phyloP scores from a whole-genome alignment of 495 filamentous ascomycete genomes.

The Daldinia decipiens region DNA sequence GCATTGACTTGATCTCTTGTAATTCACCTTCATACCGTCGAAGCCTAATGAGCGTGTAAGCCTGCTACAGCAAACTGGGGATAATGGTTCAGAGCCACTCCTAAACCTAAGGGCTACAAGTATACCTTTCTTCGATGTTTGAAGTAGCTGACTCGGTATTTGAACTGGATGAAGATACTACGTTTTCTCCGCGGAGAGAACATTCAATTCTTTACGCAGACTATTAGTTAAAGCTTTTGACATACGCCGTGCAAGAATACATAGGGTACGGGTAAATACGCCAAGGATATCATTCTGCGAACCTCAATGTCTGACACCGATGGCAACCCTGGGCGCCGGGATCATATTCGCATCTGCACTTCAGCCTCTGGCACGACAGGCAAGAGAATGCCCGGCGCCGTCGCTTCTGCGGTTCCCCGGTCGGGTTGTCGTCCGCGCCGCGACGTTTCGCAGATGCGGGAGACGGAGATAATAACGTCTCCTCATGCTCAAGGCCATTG shows the following conservation, averaged over 20 bases:
- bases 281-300: slow-evolving; percentile 11
- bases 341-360: slow-evolving; percentile 48
- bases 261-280: neutral
- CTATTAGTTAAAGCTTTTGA: slow-evolving; percentile 8
- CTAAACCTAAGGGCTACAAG: neutral
- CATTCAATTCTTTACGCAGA: slow-evolving; percentile 41
- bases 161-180: slow-evolving; percentile 8
- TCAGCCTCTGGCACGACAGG: slow-evolving; percentile 46
- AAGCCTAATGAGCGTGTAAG: slow-evolving; percentile 29
- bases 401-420: slow-evolving; percentile 28
- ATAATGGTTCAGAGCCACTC: neutral
- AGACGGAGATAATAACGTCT: neutral
- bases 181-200: slow-evolving; percentile 43
- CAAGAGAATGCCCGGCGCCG: slow-evolving; percentile 48
- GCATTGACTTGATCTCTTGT: slow-evolving; percentile 40
- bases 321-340: slow-evolving; percentile 43
- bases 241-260: neutral
- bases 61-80: neutral
- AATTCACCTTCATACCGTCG: slow-evolving; percentile 45
- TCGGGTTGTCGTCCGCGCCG: slow-evolving; percentile 15
- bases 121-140: slow-evolving; percentile 46
- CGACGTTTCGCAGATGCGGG: slow-evolving; percentile 21
- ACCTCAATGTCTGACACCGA: slow-evolving; percentile 48
- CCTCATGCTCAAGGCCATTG: neutral
- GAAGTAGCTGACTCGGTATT: slow-evolving; percentile 13